A percentile compares a stretch with the other conserved stretches of the same genome.
These are phyloP conservation scores for Microthlaspi erraticum DNA, from an alignment of 345 rosid genomes.

Conservation along the genomic window DNA sequence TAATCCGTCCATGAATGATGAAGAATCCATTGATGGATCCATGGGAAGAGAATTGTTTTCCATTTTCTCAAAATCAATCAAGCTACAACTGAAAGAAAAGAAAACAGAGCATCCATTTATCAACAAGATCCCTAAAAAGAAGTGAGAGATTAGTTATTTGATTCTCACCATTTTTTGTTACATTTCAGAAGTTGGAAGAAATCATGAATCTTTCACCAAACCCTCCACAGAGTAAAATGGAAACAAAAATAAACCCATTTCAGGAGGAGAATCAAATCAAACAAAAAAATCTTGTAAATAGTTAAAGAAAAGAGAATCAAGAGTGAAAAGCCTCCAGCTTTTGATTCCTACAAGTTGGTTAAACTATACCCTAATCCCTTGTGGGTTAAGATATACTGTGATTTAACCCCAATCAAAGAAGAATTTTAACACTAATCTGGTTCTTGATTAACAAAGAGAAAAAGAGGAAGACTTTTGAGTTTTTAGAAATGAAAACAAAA, in stretches of 20 bases:
- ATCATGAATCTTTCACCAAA: constrained; percentile 31
- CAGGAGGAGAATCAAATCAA: constrained; percentile 38
- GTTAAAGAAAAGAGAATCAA: constrained; percentile 36
- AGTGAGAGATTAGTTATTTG: constrained; percentile 27
- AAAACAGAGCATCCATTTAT: constrained; percentile 17
- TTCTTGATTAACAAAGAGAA: constrained; percentile 12
- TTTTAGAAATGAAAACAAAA: constrained; percentile 12
- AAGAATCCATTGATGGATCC: constrained; percentile 71
- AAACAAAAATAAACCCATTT: constrained; percentile 33
- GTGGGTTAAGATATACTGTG: constrained; percentile 43
- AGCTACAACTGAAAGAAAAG: constrained; percentile 34
- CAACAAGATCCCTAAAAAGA: constrained; percentile 7
- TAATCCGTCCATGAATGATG: constrained; percentile 75
- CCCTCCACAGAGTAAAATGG: constrained; percentile 3
- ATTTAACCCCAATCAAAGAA: constrained; percentile 23
- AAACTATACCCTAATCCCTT: constrained; percentile 45
- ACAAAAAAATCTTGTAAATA: constrained; percentile 38
- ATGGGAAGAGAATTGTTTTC: constrained; percentile 46
- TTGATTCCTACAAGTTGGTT: constrained; percentile 50
- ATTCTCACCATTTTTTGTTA: constrained; percentile 17
- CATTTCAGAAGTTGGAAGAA: constrained; percentile 10
- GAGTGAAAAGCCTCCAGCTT: constrained; percentile 31
- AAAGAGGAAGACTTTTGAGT: constrained; percentile 20
- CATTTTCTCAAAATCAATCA: constrained; percentile 25
- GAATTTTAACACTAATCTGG: constrained; percentile 23